Evolutionary conservation across 805 yeast genomes (phyloP).

Genomic region (Teunomyces aglyptinius): DNA sequence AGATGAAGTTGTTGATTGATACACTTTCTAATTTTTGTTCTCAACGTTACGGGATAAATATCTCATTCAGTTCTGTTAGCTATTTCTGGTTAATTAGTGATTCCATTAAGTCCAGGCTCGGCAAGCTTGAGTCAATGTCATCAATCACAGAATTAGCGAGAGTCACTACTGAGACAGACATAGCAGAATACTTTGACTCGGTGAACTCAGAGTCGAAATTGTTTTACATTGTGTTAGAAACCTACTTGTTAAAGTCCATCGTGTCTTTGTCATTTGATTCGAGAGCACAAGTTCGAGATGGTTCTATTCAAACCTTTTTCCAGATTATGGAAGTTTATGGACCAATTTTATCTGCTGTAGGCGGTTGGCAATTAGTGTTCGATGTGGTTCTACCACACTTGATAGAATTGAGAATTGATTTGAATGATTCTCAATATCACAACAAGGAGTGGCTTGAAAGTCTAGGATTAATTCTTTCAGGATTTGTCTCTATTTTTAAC

Average conservation of each 20-base stretch:
- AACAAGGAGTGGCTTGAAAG: constrained; percentile 59
- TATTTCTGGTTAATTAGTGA: constrained; percentile 93
- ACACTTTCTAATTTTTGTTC: constrained; percentile 68
- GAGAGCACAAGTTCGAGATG: constrained; percentile 82
- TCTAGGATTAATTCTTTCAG: constrained; percentile 57
- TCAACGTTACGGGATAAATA: constrained; percentile 74
- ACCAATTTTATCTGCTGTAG: constrained; percentile 8
- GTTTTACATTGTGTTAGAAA: constrained; percentile 49
- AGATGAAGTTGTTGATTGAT: constrained; percentile 64
- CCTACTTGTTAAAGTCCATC: constrained; percentile 51
- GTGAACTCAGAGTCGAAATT: constrained; percentile 21
- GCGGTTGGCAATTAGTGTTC: constrained; percentile 67
- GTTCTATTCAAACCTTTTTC: constrained; percentile 85
- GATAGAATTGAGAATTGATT: constrained; percentile 25
- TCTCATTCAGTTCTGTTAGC: constrained; percentile 87
- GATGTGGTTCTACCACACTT: constrained; percentile 57
- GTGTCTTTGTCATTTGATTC: constrained; percentile 62
- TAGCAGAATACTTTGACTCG: constrained; percentile 8
- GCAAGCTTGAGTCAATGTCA: not conserved
- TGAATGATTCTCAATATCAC: constrained; percentile 22
- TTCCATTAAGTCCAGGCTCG: constrained; percentile 36
- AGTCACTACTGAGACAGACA: not conserved
- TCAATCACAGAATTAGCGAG: constrained; percentile 2
- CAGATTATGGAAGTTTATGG: constrained; percentile 47
- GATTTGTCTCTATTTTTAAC: constrained; percentile 60